Conservation (phyloP, 148 eudicot genomes). For the Camellia sinensis region DNA sequence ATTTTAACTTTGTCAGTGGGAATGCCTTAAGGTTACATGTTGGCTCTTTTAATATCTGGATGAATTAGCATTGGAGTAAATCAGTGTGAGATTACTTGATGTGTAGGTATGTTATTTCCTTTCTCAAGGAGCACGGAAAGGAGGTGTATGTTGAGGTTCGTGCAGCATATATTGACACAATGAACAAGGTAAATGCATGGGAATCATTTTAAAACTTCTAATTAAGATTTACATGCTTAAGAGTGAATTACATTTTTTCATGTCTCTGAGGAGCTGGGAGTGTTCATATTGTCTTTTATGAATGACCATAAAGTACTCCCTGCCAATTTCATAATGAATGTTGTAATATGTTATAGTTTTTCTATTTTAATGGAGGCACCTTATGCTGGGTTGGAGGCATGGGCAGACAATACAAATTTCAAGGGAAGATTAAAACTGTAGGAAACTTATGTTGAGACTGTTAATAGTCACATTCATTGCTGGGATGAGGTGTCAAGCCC, state of each 20-base stretch:
- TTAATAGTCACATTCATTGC: not conserved
- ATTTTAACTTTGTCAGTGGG: not conserved
- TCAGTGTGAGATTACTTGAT: not conserved
- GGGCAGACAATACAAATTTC: too few relatives aligned
- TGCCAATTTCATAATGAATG: not conserved
- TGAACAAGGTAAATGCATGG: constrained; percentile 72
- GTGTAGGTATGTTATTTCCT: constrained; percentile 76
- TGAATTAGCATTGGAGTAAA: not conserved
- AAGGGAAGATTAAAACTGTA: not conserved
- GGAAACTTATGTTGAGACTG: not conserved
- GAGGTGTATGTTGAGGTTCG: constrained; percentile 83
- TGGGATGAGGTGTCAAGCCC: not conserved
- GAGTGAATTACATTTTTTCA: not conserved
- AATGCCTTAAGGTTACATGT: not conserved
- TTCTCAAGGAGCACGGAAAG: constrained; percentile 96
- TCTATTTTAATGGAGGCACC: not conserved
- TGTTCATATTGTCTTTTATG: not conserved
- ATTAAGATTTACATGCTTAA: not conserved
- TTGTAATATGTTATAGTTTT: not conserved
- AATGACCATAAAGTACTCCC: not conserved
- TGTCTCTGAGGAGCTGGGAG: not conserved
- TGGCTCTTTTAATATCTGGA: not conserved
- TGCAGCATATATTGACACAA: constrained; percentile 93
- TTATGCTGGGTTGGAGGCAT: not conserved
- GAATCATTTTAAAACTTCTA: not conserved